Evolutionary conservation across 345 rosid genomes (phyloP).

Genomic region (Rhodamnia rubescens): DNA sequence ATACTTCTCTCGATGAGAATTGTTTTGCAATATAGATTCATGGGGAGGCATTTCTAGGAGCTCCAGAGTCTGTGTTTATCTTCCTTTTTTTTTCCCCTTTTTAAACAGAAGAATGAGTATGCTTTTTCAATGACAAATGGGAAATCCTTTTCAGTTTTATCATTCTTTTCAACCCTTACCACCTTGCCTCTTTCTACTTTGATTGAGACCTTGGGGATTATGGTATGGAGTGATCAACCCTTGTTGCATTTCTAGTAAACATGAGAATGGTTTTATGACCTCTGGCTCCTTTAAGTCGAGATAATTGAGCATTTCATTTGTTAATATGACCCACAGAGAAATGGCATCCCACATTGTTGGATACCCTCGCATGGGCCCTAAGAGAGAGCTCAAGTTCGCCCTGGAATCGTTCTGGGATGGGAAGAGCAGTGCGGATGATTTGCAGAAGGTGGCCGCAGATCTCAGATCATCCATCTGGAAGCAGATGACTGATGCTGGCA

Average conservation of each 20-base stretch:
- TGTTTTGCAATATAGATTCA: not conserved
- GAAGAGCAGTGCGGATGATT: conserved; percentile 81
- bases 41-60: not conserved
- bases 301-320: not conserved
- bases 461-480: conserved; percentile 90
- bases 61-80: not conserved
- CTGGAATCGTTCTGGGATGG: conserved; percentile 98
- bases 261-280: not conserved
- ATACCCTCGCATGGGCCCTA: conserved; percentile 99
- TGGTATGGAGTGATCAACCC: not conserved
- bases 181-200: not conserved
- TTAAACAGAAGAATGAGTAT: not conserved
- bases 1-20: not conserved
- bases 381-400: conserved; percentile 96
- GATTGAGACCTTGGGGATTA: not conserved
- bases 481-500: conserved; percentile 80
- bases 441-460: conserved; percentile 81
- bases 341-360: conserved; percentile 99
- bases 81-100: not conserved
- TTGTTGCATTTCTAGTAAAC: not conserved
- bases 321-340: conserved; percentile 14
- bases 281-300: not conserved
- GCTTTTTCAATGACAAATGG: not conserved
- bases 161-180: not conserved
- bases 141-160: not conserved